Conservation (phyloP, 306 rosid genomes). For the Pueraria montana region DNA sequence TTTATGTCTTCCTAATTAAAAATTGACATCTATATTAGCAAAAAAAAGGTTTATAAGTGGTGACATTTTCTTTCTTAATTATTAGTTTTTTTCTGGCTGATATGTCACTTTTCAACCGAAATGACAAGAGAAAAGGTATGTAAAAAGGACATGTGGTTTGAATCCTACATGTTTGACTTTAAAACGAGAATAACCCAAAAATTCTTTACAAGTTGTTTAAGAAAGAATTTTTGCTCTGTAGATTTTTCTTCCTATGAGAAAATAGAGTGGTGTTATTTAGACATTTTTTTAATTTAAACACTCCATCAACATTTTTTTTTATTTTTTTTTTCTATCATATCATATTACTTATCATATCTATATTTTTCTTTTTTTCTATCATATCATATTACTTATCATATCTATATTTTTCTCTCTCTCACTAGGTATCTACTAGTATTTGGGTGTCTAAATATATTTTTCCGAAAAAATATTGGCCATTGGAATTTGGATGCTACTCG, state of each 20-base stretch:
- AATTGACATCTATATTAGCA: background rate
- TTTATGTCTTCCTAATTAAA: background rate
- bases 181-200: background rate
- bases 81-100: background rate
- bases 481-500: background rate
- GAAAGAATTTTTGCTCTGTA: background rate
- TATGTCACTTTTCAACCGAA: background rate
- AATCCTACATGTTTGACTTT: background rate
- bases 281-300: too few relatives aligned
- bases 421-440: too few relatives aligned
- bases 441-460: too few relatives aligned
- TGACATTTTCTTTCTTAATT: background rate
- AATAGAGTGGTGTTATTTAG: too few relatives aligned
- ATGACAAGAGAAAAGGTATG: background rate
- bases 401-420: too few relatives aligned
- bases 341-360: too few relatives aligned
- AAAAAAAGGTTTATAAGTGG: background rate
- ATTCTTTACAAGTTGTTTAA: background rate
- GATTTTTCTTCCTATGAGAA: background rate
- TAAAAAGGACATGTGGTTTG: background rate
- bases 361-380: too few relatives aligned
- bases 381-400: too few relatives aligned
- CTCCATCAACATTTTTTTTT: too few relatives aligned
- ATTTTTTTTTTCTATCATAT: too few relatives aligned
- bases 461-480: background rate